Conservation (phyloP, 768 basidiomycete genomes). For the Coprinopsis cinerea region DNA sequence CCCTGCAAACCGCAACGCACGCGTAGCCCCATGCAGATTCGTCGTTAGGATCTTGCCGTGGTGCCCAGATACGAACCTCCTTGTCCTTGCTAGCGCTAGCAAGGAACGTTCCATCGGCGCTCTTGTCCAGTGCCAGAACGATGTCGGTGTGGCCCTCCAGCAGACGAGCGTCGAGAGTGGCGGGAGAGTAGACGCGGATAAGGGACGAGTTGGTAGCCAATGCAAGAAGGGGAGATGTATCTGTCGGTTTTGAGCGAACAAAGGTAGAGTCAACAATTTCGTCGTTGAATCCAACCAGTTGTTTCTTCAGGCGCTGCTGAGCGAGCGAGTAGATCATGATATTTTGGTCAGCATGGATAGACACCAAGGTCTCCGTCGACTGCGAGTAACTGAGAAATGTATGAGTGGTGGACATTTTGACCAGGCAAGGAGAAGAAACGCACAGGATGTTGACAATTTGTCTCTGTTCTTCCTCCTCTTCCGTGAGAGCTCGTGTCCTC, state of each 20-base stretch:
- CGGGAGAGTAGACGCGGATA: constrained; percentile 80
- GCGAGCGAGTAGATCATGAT: constrained; percentile 84
- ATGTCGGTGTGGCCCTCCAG: constrained; percentile 89
- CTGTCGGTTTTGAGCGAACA: constrained; percentile 37
- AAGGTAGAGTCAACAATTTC: constrained; percentile 91
- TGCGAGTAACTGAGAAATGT: constrained; percentile 56
- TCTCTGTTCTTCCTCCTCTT: constrained; percentile 68
- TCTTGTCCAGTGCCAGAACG: constrained; percentile 78
- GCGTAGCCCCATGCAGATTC: constrained; percentile 46
- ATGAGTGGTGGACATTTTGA: constrained; percentile 15
- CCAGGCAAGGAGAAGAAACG: constrained; percentile 26
- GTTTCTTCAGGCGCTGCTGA: constrained; percentile 60
- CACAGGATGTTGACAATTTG: constrained; percentile 83
- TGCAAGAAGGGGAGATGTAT: constrained; percentile 53
- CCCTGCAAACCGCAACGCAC: constrained; percentile 86
- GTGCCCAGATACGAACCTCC: constrained; percentile 81
- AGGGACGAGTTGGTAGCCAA: constrained; percentile 97
- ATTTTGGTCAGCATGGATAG: constrained; percentile 94
- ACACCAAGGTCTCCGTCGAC: constrained; percentile 58
- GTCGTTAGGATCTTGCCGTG: constrained; percentile 15
- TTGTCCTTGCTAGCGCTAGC: constrained; percentile 91
- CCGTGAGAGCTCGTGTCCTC: constrained; percentile 38
- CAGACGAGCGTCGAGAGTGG: constrained; percentile 75
- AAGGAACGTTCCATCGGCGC: constrained; percentile 63
- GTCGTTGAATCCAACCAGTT: constrained; percentile 95